Base-by-base conservation (phyloP, 192 early-diverging fungal genomes). In the Mortierella hygrophila region DNA sequence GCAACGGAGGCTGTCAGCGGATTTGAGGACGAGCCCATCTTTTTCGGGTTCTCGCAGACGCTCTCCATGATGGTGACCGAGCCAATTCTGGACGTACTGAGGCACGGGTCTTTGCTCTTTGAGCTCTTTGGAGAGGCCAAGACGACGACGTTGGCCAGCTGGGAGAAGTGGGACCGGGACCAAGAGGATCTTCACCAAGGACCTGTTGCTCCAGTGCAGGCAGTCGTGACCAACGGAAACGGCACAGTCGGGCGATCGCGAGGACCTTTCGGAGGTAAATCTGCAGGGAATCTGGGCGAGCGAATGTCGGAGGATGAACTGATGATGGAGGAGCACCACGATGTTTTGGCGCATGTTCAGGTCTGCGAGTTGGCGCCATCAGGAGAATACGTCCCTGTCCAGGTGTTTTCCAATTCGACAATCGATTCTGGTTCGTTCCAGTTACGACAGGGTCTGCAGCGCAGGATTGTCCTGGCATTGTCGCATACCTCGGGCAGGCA, bases 381-480 rank as follows among this genome's bases (percentile, higher is more conserved):
- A 21, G 94, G 95, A 38, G 88, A 90, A 10, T 95, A 95, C 85
- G 88, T 88, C 15, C 91, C 92, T 38, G 92, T 93, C 15, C 90
- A 93, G 40, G 91, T 92, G 13, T 70, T 91, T 21, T 85, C 88
- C 6, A 85, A 91, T 23, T 92, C 82, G 68, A 77, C 77, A 37
- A 70, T 88, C 7, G 92, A 90, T 77, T 72, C 80, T 7, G 91
- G 90, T 16, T 90, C 90, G 0, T 95, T 95, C 80, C 68, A 90
- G 37, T 80, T 97, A 60, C 90, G 93, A 55, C 95, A 97, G 87
- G 96, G 96, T 16, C 74, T 97, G 21, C 95, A 96, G 87, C 92
- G 95, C 5, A 92, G 95, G 16, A 88, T 97, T 38, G 82, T 91
- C 35, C 68, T 96, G 46, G 89, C 88, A 0, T 47, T 97, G n/a